These are phyloP conservation scores for Xerocomellus dryophilus DNA, from an alignment of 768 basidiomycete genomes.

Conservation along the genomic window DNA sequence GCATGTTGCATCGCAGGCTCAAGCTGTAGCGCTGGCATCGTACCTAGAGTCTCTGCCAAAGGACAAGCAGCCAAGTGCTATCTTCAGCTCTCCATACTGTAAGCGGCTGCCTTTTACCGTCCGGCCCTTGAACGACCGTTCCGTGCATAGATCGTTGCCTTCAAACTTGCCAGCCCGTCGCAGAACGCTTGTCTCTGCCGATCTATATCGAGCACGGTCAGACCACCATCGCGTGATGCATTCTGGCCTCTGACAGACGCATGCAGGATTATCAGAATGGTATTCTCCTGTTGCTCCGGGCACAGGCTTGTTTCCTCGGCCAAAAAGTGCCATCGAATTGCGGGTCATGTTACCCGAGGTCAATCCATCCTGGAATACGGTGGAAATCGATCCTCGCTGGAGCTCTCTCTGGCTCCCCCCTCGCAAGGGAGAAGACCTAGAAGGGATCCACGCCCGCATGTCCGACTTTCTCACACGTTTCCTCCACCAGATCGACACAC, in stretches of 20 bases:
- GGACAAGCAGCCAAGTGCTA: conserved; percentile 66
- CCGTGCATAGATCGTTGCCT: conserved; percentile 70
- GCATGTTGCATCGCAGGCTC: conserved; percentile 41
- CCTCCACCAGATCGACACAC: conserved; percentile 47
- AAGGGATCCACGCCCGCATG: conserved; percentile 58
- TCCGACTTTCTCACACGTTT: conserved; percentile 51
- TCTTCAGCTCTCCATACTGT: conserved; percentile 88
- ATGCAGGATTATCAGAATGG: conserved; percentile 70
- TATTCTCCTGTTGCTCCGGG: conserved; percentile 66
- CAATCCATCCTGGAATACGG: conserved; percentile 58
- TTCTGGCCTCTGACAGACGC: background rate
- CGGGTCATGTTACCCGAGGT: conserved; percentile 52
- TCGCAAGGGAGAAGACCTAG: conserved; percentile 69
- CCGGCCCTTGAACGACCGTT: background rate
- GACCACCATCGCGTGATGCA: conserved; percentile 9
- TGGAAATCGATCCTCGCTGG: conserved; percentile 65
- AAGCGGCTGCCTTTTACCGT: conserved; percentile 14
- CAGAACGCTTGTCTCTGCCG: conserved; percentile 60
- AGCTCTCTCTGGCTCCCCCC: conserved; percentile 63
- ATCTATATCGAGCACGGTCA: conserved; percentile 78
- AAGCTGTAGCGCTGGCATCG: conserved; percentile 69
- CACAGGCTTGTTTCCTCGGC: conserved; percentile 75
- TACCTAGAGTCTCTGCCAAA: conserved; percentile 64
- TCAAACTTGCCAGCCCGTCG: conserved; percentile 69
- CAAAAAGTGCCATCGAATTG: conserved; percentile 54